A percentile compares a stretch with the other conserved stretches of the same genome.
These are phyloP conservation scores for Lonicera japonica DNA, from an alignment of 129 eudicot genomes.

Conservation along the genomic window DNA sequence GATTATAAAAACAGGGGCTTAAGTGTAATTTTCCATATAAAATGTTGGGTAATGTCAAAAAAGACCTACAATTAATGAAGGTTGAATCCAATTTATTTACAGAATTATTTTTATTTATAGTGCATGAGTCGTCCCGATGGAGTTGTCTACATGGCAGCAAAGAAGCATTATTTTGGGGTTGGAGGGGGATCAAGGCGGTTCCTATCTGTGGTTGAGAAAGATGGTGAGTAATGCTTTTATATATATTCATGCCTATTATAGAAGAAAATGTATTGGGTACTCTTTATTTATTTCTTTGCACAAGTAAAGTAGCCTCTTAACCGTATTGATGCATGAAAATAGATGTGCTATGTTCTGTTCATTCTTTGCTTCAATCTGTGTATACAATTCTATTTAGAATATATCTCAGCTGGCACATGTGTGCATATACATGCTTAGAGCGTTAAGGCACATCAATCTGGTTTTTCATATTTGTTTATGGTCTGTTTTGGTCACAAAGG, in stretches of 20 bases:
- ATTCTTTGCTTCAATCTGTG: neutral
- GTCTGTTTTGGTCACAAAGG: too few species aligned
- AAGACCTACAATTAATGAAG: conserved; percentile 7
- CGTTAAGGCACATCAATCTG: too few species aligned
- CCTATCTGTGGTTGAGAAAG: conserved; percentile 76
- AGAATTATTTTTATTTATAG: conserved; percentile 26
- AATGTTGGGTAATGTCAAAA: too few species aligned
- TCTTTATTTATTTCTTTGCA: neutral
- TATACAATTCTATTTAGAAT: neutral
- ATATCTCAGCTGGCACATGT: neutral
- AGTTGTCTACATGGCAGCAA: conserved; percentile 91
- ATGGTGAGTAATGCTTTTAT: conserved; percentile 35
- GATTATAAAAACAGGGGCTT: too few species aligned
- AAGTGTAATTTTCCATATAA: too few species aligned
- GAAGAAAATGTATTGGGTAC: neutral
- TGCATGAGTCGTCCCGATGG: conserved; percentile 60
- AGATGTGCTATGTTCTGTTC: neutral
- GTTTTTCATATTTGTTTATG: too few species aligned
- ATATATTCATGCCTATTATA: neutral
- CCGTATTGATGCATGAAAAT: neutral
- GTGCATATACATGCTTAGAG: neutral
- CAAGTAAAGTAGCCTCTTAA: neutral
- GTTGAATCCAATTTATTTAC: conserved; percentile 5
- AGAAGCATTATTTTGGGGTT: conserved; percentile 90
- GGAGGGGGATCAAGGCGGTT: conserved; percentile 95